A percentile compares a stretch with the other conserved stretches of the same genome.
These are phyloP conservation scores for Malassezia vespertilionis DNA, from an alignment of 1,284 basidiomycete genomes.

Conservation along the genomic window DNA sequence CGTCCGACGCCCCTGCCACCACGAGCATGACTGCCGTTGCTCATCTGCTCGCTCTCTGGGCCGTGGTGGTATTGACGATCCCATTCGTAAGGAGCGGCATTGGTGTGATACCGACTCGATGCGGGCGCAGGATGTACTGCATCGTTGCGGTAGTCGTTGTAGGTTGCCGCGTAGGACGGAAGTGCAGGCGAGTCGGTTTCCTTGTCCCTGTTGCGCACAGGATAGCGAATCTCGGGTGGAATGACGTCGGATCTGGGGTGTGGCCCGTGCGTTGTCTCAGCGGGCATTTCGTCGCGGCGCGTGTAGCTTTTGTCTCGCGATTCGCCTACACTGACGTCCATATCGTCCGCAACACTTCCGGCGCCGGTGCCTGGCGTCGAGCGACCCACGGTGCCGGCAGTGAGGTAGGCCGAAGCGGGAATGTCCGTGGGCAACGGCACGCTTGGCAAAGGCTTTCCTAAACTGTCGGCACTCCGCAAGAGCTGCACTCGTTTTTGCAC, in stretches of 20 bases:
- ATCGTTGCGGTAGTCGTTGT: background rate
- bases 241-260: background rate
- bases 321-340: background rate
- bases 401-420: constrained; percentile 73
- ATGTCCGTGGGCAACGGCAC: constrained; percentile 87
- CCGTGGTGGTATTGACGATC: constrained; percentile 6
- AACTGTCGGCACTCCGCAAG: constrained; percentile 68
- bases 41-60: no score
- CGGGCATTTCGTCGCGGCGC: background rate
- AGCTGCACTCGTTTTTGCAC: constrained; percentile 49
- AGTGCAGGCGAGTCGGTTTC: background rate
- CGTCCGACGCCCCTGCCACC: no score
- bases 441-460: constrained; percentile 62
- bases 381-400: background rate
- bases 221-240: background rate
- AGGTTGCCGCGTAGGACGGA: constrained; percentile 4
- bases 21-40: no score
- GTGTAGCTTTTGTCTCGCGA: no score
- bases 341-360: background rate
- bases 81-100: constrained; percentile 6
- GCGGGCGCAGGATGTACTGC: background rate
- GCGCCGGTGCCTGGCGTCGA: background rate
- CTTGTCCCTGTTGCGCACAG: background rate
- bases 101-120: background rate
- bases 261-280: background rate